Conservation (phyloP, 306 rosid species). For the Sicyos edulis region DNA sequence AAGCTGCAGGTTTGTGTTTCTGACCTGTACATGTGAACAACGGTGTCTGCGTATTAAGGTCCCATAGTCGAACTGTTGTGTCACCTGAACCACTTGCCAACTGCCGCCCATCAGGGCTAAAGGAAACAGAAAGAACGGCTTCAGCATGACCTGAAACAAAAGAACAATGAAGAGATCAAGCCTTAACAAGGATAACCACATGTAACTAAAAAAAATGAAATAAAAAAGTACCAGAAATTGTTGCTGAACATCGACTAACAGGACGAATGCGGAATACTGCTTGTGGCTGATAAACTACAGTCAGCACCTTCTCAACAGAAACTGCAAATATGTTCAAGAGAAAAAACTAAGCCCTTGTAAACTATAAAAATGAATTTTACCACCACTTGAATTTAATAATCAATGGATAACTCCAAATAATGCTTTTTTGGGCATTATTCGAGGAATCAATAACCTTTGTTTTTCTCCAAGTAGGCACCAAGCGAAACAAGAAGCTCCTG, state of each 20-base stretch:
- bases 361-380: too few relatives aligned
- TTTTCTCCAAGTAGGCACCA: slow-evolving; percentile 69
- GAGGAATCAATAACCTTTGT: slow-evolving; percentile 47
- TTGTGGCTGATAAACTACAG: slow-evolving; percentile 92
- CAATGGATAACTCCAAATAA: too few relatives aligned
- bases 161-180: slow-evolving; percentile 8
- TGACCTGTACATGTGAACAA: slow-evolving; percentile 78
- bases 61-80: slow-evolving; percentile 88
- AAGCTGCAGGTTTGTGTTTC: slow-evolving; percentile 16
- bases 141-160: slow-evolving; percentile 64
- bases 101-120: slow-evolving; percentile 86
- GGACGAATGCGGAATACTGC: slow-evolving; percentile 83
- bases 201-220: not conserved
- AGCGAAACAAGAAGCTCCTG: slow-evolving; percentile 73
- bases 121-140: slow-evolving; percentile 76
- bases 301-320: slow-evolving; percentile 87
- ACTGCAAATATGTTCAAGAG: slow-evolving; percentile 40
- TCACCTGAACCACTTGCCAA: slow-evolving; percentile 98
- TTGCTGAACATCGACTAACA: slow-evolving; percentile 78
- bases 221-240: slow-evolving; percentile 65
- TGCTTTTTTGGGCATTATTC: not conserved
- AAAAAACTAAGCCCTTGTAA: not conserved
- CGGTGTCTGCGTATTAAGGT: slow-evolving; percentile 81
- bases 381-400: too few relatives aligned
- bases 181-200: not conserved